Evolutionary conservation across 495 filamentous ascomycete genomes (phyloP).

Genomic region (Aspergillus homomorphus): DNA sequence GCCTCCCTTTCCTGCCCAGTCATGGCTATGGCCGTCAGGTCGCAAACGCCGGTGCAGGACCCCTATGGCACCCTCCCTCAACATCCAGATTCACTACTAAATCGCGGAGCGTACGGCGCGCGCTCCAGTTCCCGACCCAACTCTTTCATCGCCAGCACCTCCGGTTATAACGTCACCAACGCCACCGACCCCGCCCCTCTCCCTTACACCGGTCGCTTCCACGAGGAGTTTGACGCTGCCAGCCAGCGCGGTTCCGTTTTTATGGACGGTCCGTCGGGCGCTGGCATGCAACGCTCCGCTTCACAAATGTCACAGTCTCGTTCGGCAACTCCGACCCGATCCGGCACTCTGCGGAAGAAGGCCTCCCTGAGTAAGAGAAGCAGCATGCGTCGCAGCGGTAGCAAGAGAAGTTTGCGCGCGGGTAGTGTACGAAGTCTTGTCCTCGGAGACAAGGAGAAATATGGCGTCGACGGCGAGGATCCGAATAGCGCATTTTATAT

Average conservation of each 20-base stretch:
- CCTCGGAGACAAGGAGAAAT: slow-evolving; percentile 57
- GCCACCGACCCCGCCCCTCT: slow-evolving; percentile 40
- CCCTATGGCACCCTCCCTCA: slow-evolving; percentile 33
- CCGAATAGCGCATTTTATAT: slow-evolving; percentile 81
- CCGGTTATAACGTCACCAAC: slow-evolving; percentile 38
- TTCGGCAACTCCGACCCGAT: slow-evolving; percentile 58
- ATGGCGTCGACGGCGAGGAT: slow-evolving; percentile 57
- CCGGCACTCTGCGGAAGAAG: slow-evolving; percentile 84
- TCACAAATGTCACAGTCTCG: slow-evolving; percentile 53
- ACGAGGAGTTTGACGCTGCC: slow-evolving; percentile 67
- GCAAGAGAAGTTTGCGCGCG: slow-evolving; percentile 69
- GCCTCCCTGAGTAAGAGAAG: slow-evolving; percentile 66
- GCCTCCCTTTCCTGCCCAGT: slow-evolving; percentile 21
- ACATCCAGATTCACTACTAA: slow-evolving; percentile 27
- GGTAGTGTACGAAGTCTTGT: slow-evolving; percentile 76
- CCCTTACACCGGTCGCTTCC: slow-evolving; percentile 53
- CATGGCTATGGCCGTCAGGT: slow-evolving; percentile 45
- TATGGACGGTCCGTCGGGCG: slow-evolving; percentile 48
- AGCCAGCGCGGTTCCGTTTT: slow-evolving; percentile 62
- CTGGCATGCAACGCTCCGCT: slow-evolving; percentile 42
- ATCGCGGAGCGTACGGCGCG: slow-evolving; percentile 29
- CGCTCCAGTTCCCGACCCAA: slow-evolving; percentile 37
- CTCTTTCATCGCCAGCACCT: slow-evolving; percentile 36
- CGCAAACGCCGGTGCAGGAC: slow-evolving; percentile 45
- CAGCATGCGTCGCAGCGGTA: slow-evolving; percentile 76